A percentile compares a stretch with the other conserved stretches of the same genome.
Conservation (phyloP, 352 stramenopile species). For the Phytophthora constricta region DNA sequence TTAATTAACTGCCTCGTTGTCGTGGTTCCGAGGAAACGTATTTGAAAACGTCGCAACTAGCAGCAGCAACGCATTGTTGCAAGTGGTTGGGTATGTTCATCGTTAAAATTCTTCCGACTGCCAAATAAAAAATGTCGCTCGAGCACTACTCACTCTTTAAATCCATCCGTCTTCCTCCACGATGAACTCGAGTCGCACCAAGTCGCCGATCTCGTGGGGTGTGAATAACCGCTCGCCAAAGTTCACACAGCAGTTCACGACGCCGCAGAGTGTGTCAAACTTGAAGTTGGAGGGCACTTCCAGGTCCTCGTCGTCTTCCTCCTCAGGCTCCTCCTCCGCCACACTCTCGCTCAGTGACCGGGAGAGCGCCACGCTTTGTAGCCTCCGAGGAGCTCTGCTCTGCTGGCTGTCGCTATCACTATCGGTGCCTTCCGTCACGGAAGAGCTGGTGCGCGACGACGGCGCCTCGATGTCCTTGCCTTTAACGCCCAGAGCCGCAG, state of each 20-base stretch:
- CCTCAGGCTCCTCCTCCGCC: constrained; percentile 42
- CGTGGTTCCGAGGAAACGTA: too few relatives aligned
- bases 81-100: constrained; percentile 14
- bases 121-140: constrained; percentile 39
- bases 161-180: constrained; percentile 87
- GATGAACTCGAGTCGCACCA: constrained; percentile 80
- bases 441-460: constrained; percentile 50
- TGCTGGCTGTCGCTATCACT: constrained; percentile 60
- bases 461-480: constrained; percentile 53
- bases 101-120: constrained; percentile 15
- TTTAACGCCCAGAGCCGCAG: constrained; percentile 29
- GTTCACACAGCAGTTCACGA: constrained; percentile 72
- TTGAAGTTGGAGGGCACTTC: constrained; percentile 42
- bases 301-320: constrained; percentile 49
- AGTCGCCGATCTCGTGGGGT: constrained; percentile 59
- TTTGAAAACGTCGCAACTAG: too few relatives aligned
- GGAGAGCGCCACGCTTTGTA: constrained; percentile 23
- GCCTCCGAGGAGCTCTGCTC: constrained; percentile 12
- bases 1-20: too few relatives aligned
- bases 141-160: constrained; percentile 35
- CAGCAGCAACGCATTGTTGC: background rate
- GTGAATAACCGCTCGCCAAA: constrained; percentile 64
- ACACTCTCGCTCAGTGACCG: constrained; percentile 38
- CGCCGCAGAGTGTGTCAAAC: constrained; percentile 56
- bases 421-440: constrained; percentile 60